A percentile compares a stretch with the other conserved stretches of the same genome.
Evolutionary conservation across 495 filamentous ascomycete genomes (phyloP).

Genomic region (Aspergillus campestris): DNA sequence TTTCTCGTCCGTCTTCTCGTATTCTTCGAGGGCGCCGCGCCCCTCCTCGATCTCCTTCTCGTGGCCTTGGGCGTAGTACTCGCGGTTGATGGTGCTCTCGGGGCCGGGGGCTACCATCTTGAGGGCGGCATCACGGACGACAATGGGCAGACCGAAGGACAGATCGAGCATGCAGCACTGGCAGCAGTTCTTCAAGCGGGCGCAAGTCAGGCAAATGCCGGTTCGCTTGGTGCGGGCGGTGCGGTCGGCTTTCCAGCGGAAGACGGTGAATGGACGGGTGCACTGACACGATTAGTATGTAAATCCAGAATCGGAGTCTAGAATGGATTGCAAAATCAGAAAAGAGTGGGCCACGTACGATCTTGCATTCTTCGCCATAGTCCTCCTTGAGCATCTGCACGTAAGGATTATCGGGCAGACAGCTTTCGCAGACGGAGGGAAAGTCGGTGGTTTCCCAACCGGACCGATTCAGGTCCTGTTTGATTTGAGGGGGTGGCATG

Average conservation of each 20-base stretch:
- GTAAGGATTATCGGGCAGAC: slow-evolving; percentile 92
- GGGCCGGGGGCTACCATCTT: slow-evolving; percentile 95
- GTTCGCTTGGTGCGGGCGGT: slow-evolving; percentile 80
- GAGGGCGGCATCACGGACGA: slow-evolving; percentile 89
- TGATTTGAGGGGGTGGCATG: slow-evolving; percentile 63
- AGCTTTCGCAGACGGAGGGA: slow-evolving; percentile 61
- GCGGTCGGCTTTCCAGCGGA: slow-evolving; percentile 87
- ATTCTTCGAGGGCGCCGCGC: slow-evolving; percentile 69
- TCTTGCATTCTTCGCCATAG: slow-evolving; percentile 63
- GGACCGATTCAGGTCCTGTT: slow-evolving; percentile 93
- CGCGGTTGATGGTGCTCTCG: slow-evolving; percentile 81
- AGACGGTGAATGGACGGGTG: slow-evolving; percentile 92
- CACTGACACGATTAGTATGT: slow-evolving; percentile 39
- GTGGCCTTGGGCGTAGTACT: slow-evolving; percentile 96
- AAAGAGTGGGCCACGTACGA: slow-evolving; percentile 23
- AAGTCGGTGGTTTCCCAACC: slow-evolving; percentile 90
- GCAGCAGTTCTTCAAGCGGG: slow-evolving; percentile 92
- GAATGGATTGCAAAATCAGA: background rate
- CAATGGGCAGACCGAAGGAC: slow-evolving; percentile 87
- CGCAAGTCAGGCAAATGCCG: slow-evolving; percentile 91
- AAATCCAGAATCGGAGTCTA: background rate
- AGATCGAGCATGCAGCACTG: slow-evolving; percentile 99
- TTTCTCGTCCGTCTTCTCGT: slow-evolving; percentile 96
- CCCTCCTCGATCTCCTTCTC: slow-evolving; percentile 94
- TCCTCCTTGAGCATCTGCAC: slow-evolving; percentile 99